Conservation (phyloP, 1,139 yeast species). For the Suhomyces panamericanus region DNA sequence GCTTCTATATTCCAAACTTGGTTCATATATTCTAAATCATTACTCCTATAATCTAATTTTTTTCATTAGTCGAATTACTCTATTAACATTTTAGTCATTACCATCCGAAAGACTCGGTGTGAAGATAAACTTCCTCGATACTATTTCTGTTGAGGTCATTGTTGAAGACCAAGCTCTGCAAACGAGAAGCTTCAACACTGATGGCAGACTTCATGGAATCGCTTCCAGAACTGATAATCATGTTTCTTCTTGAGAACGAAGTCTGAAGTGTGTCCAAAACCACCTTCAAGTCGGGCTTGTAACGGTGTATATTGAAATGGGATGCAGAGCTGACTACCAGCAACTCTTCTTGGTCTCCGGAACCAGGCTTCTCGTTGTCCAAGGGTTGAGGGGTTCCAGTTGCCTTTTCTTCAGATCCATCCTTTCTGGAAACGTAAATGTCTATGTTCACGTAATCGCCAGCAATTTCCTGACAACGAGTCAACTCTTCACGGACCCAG, state of each 20-base stretch:
- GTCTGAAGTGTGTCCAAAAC: constrained; percentile 21
- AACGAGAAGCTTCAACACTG: constrained; percentile 42
- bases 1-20: neutral
- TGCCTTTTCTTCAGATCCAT: neutral
- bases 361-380: neutral
- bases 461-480: constrained; percentile 24
- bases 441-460: constrained; percentile 28
- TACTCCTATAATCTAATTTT: neutral
- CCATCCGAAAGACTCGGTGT: constrained; percentile 64
- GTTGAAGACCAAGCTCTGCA: constrained; percentile 36
- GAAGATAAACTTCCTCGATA: constrained; percentile 54
- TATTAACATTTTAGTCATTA: constrained; percentile 17
- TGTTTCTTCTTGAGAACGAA: constrained; percentile 38
- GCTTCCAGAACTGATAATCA: constrained; percentile 56
- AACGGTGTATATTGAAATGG: constrained; percentile 22
- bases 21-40: neutral
- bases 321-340: constrained; percentile 1
- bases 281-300: constrained; percentile 36
- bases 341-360: constrained; percentile 2
- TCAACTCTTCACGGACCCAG: constrained; percentile 49
- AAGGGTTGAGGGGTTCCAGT: neutral
- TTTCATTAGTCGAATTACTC: neutral
- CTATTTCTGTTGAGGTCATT: constrained; percentile 25
- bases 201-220: constrained; percentile 44
- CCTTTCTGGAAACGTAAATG: constrained; percentile 25